These are phyloP conservation scores for Boletus sp. DNA, from an alignment of 1,284 basidiomycete genomes.

Conservation along the genomic window DNA sequence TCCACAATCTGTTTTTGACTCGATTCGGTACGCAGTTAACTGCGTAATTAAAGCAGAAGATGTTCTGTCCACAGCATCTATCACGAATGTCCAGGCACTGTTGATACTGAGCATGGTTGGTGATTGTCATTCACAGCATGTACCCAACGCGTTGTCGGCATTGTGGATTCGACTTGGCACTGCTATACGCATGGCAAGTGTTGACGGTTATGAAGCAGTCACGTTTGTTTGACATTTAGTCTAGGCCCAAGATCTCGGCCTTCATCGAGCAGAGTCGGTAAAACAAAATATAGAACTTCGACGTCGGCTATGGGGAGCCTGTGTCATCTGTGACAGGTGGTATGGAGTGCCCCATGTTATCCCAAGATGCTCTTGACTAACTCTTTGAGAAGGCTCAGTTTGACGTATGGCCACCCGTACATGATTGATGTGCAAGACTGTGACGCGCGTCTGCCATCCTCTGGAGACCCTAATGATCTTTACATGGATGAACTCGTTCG, in stretches of 20 bases:
- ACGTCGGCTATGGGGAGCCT: conserved; percentile 85
- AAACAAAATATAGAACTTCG: conserved; percentile 78
- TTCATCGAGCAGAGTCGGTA: conserved; percentile 82
- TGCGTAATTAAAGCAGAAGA: conserved; percentile 85
- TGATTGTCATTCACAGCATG: conserved; percentile 76
- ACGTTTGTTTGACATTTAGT: conserved; percentile 12
- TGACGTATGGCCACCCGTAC: conserved; percentile 81
- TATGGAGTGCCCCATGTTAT: conserved; percentile 33
- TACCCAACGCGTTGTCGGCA: conserved; percentile 71
- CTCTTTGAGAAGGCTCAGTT: conserved; percentile 53
- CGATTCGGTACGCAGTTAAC: conserved; percentile 82
- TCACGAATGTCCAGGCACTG: conserved; percentile 86
- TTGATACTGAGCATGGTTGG: conserved; percentile 80
- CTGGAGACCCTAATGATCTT: conserved; percentile 64
- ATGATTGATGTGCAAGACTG: conserved; percentile 94
- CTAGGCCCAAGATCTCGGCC: conserved; percentile 87
- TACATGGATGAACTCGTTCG: conserved; percentile 86
- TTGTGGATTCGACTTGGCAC: conserved; percentile 74
- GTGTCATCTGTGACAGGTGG: conserved; percentile 91
- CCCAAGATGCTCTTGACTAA: conserved; percentile 9
- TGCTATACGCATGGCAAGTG: conserved; percentile 80
- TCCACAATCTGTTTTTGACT: conserved; percentile 79
- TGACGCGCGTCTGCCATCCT: conserved; percentile 83
- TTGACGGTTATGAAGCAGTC: not conserved
- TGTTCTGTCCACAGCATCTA: conserved; percentile 80